Base-by-base conservation (phyloP, 805 yeast species). In the Schwanniomyces pseudopolymorphus region DNA sequence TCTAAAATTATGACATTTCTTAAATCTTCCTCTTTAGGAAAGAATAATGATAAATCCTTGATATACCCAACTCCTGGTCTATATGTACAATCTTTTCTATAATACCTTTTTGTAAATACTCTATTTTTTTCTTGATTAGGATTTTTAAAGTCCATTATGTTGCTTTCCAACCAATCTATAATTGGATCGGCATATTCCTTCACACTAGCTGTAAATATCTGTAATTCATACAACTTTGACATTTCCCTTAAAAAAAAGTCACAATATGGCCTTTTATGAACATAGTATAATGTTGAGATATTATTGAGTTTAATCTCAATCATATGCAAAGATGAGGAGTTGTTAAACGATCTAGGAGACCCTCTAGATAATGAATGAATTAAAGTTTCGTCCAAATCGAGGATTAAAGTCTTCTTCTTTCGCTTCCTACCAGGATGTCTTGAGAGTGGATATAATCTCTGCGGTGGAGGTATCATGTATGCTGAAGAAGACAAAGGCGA, bases 151-250 rank as follows among this genome's bases (percentile, higher is more conserved):
- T 52, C 58, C 27, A 28, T 51, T 52, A 67, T 56, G 45, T 85
- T 88, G 56, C 78, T 75, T 63, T 92, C 98, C 17, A 92, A 72
- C 83, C 91, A 88, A 66, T 92, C 92, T 43, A 94, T 88, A 42
- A 94, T 95, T 0, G 99, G 98, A 59, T 94, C 99, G 0, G 99
- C 98, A 59, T 94, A 94, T 61, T 89, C 96, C 63, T 84, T 81
- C 50, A 94, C 91, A 33, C 96, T 86, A 2, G 99, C 99, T 0
- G 99, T 94, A 72, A 94, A 94, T 8, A 95, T 82, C 26, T 90
- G 91, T 37, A 94, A 70, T 55, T 89, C 86, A 67, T 80, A 94
- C 97, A 97, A 92, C 56, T 81, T 81, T 43, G 85, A 74, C 7
- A 90, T 94, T 50, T 84, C 84, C 48, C 80, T 73, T 21, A 94